Conservation (phyloP, 2,329 filamentous ascomycete genomes). For the Verruconis gallopava region DNA sequence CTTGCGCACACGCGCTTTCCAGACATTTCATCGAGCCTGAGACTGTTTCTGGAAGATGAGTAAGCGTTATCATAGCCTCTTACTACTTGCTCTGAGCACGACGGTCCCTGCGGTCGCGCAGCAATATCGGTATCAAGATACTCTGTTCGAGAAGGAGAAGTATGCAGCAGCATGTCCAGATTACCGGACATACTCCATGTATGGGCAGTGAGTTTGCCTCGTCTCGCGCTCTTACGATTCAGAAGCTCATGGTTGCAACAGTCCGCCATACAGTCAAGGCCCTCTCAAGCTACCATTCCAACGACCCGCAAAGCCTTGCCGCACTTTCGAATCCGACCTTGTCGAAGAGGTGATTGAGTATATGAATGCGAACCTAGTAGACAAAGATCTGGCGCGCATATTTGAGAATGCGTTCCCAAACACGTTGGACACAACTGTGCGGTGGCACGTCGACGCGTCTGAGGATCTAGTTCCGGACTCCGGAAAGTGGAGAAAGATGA, state of each 20-base stretch:
- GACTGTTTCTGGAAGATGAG: no score
- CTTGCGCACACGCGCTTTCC: no score
- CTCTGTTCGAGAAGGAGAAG: slow-evolving; percentile 4
- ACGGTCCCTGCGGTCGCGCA: background rate
- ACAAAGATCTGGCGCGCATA: slow-evolving; percentile 77
- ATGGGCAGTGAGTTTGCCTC: slow-evolving; percentile 45
- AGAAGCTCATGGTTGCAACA: slow-evolving; percentile 28
- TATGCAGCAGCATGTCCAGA: slow-evolving; percentile 43
- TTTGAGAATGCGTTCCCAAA: slow-evolving; percentile 96
- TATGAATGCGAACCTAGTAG: slow-evolving; percentile 63
- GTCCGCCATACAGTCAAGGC: slow-evolving; percentile 66
- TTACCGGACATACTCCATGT: slow-evolving; percentile 47
- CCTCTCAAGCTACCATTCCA: slow-evolving; percentile 74
- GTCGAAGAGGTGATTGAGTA: slow-evolving; percentile 83
- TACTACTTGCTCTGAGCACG: no score
- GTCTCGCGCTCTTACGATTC: slow-evolving; percentile 13
- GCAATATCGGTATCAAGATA: background rate
- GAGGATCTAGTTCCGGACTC: no score
- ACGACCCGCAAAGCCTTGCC: slow-evolving; percentile 65
- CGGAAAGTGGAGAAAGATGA: slow-evolving; percentile 28
- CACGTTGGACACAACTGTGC: slow-evolving; percentile 76
- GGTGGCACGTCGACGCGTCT: slow-evolving; percentile 65
- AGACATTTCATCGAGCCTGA: no score
- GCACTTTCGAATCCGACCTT: slow-evolving; percentile 74
- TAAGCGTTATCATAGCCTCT: no score